phyloP scores from a whole-genome alignment of 179 eudicot genomes.

The Silene coronaria region DNA sequence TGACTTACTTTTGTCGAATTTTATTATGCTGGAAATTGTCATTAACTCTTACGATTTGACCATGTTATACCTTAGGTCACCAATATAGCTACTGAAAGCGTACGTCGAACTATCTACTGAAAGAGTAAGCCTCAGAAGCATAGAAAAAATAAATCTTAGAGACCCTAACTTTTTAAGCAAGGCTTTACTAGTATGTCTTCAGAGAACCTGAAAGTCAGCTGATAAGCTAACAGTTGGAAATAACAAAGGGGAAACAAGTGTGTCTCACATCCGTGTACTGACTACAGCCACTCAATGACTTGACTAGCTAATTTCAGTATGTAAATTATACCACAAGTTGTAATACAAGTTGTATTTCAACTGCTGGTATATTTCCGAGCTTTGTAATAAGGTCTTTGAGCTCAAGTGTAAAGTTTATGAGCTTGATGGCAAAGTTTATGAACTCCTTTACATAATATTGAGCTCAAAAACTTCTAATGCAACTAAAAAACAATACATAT shows the following conservation, averaged over 20 bases:
- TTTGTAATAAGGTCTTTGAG: no score
- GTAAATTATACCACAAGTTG: no score
- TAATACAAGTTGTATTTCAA: no score
- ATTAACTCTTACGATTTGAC: background rate
- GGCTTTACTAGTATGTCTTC: background rate
- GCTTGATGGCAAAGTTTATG: no score
- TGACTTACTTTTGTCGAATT: no score
- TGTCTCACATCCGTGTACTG: background rate
- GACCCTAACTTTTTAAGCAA: background rate
- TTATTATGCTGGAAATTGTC: no score
- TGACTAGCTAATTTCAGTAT: no score
- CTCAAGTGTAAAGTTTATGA: no score
- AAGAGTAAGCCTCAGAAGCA: background rate
- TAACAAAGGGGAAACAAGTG: background rate
- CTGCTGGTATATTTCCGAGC: no score
- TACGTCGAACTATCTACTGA: background rate
- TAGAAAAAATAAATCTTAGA: background rate
- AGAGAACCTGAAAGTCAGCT: background rate
- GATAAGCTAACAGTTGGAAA: background rate
- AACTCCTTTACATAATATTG: no score
- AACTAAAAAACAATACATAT: no score
- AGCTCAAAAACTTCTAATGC: no score
- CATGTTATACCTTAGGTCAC: background rate
- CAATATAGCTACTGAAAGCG: background rate
- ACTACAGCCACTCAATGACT: background rate